Evolutionary conservation across 768 basidiomycete genomes (phyloP).

Genomic region (Serpula lacrymans): DNA sequence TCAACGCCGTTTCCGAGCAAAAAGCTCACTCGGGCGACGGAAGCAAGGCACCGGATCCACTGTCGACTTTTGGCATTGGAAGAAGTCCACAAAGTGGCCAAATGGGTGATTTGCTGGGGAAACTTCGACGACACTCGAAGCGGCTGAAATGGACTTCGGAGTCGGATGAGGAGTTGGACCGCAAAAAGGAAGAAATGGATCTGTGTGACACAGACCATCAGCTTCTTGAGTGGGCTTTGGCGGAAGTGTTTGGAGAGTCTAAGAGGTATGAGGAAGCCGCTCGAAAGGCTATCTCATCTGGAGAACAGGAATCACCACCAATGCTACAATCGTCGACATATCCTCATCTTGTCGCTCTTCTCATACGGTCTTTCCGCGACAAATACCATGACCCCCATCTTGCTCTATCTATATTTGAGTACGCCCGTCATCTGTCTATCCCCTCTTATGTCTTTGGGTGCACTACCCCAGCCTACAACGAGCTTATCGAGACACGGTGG

Average conservation of each 20-base stretch:
- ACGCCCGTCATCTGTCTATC: conserved; percentile 71
- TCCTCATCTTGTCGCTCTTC: conserved; percentile 68
- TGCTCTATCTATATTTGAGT: conserved; percentile 77
- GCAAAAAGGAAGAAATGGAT: conserved; percentile 71
- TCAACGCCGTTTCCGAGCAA: conserved; percentile 46
- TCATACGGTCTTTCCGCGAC: conserved; percentile 78
- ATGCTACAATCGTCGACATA: conserved; percentile 63
- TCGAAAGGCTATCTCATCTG: conserved; percentile 31
- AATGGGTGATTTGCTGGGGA: conserved; percentile 51
- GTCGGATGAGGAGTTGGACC: conserved; percentile 55
- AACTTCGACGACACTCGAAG: conserved; percentile 50
- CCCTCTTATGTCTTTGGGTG: conserved; percentile 89
- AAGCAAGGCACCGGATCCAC: too few species aligned
- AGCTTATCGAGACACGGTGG: conserved; percentile 86
- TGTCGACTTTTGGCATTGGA: conserved; percentile 13
- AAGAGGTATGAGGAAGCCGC: conserved; percentile 46
- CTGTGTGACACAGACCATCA: conserved; percentile 64
- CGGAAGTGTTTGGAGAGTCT: conserved; percentile 65
- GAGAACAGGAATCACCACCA: conserved; percentile 18
- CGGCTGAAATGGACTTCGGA: conserved; percentile 49
- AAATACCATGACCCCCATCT: conserved; percentile 77
- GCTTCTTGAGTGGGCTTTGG: conserved; percentile 70
- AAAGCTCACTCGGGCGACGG: conserved; percentile 16
- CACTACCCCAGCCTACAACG: conserved; percentile 84
- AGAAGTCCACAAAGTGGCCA: conserved; percentile 14